Evolutionary conservation across 2,329 filamentous ascomycete genomes (phyloP), one percentile per base, ranked within the genome.

Genomic region (Aspergillus pseudoterreus): DNA sequence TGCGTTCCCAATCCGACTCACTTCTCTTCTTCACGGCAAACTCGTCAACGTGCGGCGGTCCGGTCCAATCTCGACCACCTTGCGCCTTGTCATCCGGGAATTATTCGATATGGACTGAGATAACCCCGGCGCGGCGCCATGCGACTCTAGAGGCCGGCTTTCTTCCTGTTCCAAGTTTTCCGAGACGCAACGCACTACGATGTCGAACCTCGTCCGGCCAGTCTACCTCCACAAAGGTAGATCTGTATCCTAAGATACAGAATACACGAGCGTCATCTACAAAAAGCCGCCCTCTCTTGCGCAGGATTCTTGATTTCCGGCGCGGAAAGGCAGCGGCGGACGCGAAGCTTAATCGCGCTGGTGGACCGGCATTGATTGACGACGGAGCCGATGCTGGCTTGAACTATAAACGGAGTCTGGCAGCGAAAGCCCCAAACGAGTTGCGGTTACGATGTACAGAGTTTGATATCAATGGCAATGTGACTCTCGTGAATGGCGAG

Each of bases 391-490:
- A 82, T 43, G 78, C 78, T 4, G 80, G 80, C 63, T 88, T 88
- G 69, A 86, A 78, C 63, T 78, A 86, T 46, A 86, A 86, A 39
- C 82, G 90, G 39, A 82, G 86, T 42, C 78, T 90, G 63, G 80
- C 84, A 47, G 81, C 84, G 43, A 94, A 92, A 71, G 87, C 89
- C 2, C 85, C 87, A 22, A 86, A 92, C 51, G 91, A 96, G 70
- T 83, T 92, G 27, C 86, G 90, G 53, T 77, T 99, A 59, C 82
- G 94, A 49, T 99, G 94, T 68, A 99, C 94, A 1, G 94, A 99
- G 71, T 89, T 97, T 53, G 91, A 97, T 63, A 90, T 92, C 69
- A 84, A 89, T 64, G 94, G 94, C 38, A 88, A 95, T 62, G 91
- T 96, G 22, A 95, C 92, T 17, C 78, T 97, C 52, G 88, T 95